phyloP scores from a whole-genome alignment of 2,329 filamentous ascomycete species.

The Juglanconis oblonga region DNA sequence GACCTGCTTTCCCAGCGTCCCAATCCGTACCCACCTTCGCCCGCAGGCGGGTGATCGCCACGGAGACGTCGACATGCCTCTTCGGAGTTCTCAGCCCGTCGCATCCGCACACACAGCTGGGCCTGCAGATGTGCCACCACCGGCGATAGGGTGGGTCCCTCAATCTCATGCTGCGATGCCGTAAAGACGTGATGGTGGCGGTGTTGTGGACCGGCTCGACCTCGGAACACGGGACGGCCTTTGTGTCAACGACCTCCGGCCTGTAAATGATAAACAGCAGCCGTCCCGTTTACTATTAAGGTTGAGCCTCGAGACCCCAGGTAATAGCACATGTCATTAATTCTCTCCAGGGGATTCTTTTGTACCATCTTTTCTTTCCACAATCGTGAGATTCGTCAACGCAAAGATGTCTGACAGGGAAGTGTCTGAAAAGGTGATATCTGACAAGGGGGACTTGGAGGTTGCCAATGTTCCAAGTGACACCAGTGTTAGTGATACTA shows the following conservation, averaged over 20 bases:
- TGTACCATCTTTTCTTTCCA: neutral
- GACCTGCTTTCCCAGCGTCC: neutral
- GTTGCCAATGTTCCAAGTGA: conserved; percentile 2
- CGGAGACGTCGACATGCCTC: neutral
- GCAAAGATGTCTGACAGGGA: neutral
- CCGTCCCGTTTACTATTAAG: neutral
- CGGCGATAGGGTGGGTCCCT: conserved; percentile 3
- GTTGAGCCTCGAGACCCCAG: neutral
- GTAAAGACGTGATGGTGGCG: neutral
- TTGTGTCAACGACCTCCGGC: too few species aligned
- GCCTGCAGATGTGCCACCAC: neutral
- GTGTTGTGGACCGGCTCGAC: neutral
- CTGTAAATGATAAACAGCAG: neutral
- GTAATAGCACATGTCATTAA: neutral
- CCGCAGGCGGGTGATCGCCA: neutral
- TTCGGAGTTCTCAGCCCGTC: neutral
- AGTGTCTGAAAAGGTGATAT: neutral
- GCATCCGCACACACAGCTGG: neutral
- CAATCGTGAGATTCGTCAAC: neutral
- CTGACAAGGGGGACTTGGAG: neutral
- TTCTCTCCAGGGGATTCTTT: neutral
- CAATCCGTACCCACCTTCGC: conserved; percentile 1
- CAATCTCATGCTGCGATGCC: neutral
- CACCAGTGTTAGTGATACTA: neutral
- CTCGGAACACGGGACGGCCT: neutral